Conservation (phyloP, 139 green algal genomes). For the Coelastrella sp. region DNA sequence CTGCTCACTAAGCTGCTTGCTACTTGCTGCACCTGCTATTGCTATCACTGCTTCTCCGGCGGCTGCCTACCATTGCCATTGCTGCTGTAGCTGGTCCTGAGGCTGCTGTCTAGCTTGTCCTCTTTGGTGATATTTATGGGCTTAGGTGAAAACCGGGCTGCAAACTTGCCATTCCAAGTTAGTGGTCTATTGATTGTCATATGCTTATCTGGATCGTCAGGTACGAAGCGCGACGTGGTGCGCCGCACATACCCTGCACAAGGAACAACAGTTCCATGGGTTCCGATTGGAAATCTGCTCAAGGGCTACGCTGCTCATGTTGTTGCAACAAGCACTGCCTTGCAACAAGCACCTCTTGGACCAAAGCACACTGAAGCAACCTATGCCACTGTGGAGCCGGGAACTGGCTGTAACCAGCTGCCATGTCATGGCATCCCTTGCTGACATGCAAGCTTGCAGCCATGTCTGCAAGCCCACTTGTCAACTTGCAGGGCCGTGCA, state of each 20-base stretch:
- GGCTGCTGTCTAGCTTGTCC: constrained; percentile 14
- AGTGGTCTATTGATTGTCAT: constrained; percentile 34
- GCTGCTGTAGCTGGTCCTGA: not conserved
- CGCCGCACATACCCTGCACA: constrained; percentile 41
- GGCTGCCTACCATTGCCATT: not conserved
- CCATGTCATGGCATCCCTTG: too few species aligned
- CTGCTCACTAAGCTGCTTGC: not conserved
- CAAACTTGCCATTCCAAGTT: constrained; percentile 45
- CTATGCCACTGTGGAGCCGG: too few species aligned
- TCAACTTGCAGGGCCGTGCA: too few species aligned
- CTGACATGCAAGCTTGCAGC: too few species aligned
- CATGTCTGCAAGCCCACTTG: too few species aligned
- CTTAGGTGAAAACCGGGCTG: not conserved
- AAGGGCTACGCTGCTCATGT: too few species aligned
- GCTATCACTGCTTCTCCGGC: not conserved
- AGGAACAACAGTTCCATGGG: not conserved
- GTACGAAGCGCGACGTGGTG: constrained; percentile 32
- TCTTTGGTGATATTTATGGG: not conserved
- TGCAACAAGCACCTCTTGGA: too few species aligned
- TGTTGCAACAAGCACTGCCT: too few species aligned
- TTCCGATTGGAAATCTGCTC: too few species aligned
- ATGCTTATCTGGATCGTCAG: constrained; percentile 45
- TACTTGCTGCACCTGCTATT: not conserved
- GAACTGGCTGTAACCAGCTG: too few species aligned
- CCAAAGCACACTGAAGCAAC: too few species aligned